Evolutionary conservation across 2,329 filamentous ascomycete genomes (phyloP).

Genomic region (Colletotrichum sojae): DNA sequence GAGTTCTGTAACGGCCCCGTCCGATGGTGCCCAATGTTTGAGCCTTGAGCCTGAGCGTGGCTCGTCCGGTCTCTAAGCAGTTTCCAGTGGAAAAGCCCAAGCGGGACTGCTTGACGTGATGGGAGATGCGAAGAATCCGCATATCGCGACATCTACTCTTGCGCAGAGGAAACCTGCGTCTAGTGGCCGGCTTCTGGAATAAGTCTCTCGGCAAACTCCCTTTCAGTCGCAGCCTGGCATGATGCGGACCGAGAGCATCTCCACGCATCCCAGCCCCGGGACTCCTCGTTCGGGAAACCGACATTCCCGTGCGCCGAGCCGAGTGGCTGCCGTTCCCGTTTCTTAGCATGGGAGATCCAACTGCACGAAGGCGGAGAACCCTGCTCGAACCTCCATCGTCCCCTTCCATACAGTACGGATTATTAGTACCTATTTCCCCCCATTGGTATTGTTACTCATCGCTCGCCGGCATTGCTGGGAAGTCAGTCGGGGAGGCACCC

Average conservation of each 20-base stretch:
- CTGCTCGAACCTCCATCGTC: not conserved
- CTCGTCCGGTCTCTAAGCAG: conserved; percentile 11
- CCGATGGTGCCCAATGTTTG: conserved; percentile 1
- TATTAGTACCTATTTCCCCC: not conserved
- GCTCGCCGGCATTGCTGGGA: not conserved
- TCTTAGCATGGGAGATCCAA: conserved; percentile 16
- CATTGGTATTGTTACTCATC: conserved; percentile 9
- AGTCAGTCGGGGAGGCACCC: conserved; percentile 16
- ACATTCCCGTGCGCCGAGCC: conserved; percentile 17
- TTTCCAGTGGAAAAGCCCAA: conserved; percentile 4
- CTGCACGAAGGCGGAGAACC: conserved; percentile 37
- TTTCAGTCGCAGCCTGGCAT: too few relatives aligned
- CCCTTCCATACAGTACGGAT: too few relatives aligned
- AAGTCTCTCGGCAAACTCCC: too few relatives aligned
- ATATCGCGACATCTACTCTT: too few relatives aligned
- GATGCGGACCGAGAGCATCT: not conserved
- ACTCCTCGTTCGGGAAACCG: not conserved
- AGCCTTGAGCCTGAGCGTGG: conserved; percentile 1
- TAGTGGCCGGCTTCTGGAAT: too few relatives aligned
- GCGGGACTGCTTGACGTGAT: conserved; percentile 2
- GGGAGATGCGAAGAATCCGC: too few relatives aligned
- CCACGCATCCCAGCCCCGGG: conserved; percentile 4
- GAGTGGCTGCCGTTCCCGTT: conserved; percentile 26
- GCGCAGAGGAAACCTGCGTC: too few relatives aligned
- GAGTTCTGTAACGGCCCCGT: conserved; percentile 5